Evolutionary conservation across 2,329 filamentous ascomycete species (phyloP).

Genomic region (Cladophialophora chaetospira): DNA sequence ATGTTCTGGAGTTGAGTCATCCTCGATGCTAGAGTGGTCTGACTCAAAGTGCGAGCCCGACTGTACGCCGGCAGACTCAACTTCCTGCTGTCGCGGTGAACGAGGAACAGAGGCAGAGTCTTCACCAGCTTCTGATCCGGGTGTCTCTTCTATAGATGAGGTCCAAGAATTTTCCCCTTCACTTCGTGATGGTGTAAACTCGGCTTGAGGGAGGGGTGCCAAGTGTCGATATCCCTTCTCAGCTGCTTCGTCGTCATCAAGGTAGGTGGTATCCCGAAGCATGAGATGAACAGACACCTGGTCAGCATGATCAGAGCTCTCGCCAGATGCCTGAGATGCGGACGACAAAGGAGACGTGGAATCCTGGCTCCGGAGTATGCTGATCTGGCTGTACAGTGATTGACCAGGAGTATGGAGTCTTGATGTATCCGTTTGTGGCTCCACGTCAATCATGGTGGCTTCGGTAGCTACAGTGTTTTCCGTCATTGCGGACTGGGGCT

Average conservation of each 20-base stretch:
- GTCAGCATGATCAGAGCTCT: constrained; percentile 52
- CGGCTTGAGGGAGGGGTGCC: constrained; percentile 14
- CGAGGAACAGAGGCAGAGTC: not conserved
- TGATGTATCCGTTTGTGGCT: constrained; percentile 64
- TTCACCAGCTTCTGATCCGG: constrained; percentile 12
- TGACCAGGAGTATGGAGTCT: constrained; percentile 39
- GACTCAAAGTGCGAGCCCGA: constrained; percentile 17
- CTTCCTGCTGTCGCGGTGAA: not conserved
- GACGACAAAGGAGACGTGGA: constrained; percentile 44
- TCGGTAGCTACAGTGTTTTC: constrained; percentile 64
- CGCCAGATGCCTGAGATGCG: constrained; percentile 34
- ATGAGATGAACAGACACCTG: constrained; percentile 60
- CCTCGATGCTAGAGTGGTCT: constrained; percentile 20
- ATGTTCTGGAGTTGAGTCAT: constrained; percentile 20
- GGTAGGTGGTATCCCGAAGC: constrained; percentile 50
- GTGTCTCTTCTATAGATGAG: constrained; percentile 29
- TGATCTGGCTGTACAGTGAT: constrained; percentile 52
- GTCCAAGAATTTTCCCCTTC: constrained; percentile 31
- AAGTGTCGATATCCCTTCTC: constrained; percentile 42
- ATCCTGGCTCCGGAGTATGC: constrained; percentile 51
- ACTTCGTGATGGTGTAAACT: constrained; percentile 25
- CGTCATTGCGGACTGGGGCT: constrained; percentile 55
- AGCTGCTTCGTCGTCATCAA: constrained; percentile 41
- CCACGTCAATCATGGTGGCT: constrained; percentile 64
- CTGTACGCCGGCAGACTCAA: not conserved